phyloP scores from a whole-genome alignment of 345 rosid genomes.

The Excoecaria cochinchinensis region DNA sequence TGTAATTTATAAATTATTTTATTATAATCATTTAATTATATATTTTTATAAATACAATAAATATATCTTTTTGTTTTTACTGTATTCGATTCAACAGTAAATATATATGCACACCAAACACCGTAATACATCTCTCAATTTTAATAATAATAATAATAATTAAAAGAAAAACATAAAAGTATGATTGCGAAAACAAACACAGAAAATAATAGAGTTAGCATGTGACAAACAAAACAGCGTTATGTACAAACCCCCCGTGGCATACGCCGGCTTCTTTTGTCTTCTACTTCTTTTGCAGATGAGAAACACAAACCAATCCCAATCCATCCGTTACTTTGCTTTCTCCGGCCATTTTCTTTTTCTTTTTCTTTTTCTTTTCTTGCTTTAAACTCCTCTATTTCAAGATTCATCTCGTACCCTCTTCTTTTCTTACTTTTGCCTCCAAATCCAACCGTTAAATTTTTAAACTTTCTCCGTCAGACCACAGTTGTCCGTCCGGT shows the following conservation, averaged over 20 bases:
- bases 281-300: slow-evolving; percentile 12
- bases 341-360: neutral
- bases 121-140: too few relatives aligned
- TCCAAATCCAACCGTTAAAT: neutral
- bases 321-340: neutral
- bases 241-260: slow-evolving; percentile 18
- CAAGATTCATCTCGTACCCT: neutral
- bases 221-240: slow-evolving; percentile 15
- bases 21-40: too few relatives aligned
- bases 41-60: too few relatives aligned
- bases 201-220: slow-evolving; percentile 10
- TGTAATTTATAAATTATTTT: too few relatives aligned
- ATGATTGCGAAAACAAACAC: too few relatives aligned
- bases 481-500: neutral
- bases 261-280: slow-evolving; percentile 41
- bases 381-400: too few relatives aligned
- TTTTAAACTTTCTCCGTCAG: neutral
- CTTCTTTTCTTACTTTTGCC: neutral
- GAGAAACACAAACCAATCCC: neutral
- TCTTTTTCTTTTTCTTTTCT: neutral
- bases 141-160: too few relatives aligned
- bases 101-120: too few relatives aligned
- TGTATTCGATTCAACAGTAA: too few relatives aligned
- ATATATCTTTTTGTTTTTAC: too few relatives aligned
- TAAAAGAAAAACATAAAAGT: too few relatives aligned